Evolutionary conservation across 805 yeast species (phyloP).

Genomic region (Yarrowia sp.): DNA sequence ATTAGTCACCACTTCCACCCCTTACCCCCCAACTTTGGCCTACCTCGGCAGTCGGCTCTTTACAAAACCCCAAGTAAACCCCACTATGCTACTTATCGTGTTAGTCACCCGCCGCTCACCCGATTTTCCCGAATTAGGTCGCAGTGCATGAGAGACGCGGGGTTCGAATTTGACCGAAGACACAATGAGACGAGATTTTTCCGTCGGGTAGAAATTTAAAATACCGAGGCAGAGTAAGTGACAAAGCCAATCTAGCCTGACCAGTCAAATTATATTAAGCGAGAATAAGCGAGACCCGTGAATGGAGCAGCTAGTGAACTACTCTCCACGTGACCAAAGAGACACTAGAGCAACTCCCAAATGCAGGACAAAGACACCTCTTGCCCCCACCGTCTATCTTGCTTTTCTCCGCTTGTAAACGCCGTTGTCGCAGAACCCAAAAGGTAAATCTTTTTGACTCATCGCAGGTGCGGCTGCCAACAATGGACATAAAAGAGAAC

Average conservation of each 20-base stretch:
- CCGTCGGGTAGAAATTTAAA: background rate
- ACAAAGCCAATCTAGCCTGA: conserved; percentile 2
- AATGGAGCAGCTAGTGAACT: background rate
- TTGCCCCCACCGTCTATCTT: conserved; percentile 19
- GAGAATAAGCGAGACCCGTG: background rate
- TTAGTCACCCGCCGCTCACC: background rate
- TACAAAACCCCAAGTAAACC: too few species aligned
- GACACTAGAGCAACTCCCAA: background rate
- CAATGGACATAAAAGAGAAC: conserved; percentile 34
- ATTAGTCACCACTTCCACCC: too few species aligned
- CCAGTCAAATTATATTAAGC: background rate
- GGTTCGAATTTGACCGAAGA: conserved; percentile 9
- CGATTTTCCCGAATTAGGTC: background rate
- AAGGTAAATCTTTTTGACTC: conserved; percentile 35
- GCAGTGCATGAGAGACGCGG: background rate
- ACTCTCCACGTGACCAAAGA: background rate
- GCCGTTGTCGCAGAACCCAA: conserved; percentile 30
- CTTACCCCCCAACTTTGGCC: too few species aligned
- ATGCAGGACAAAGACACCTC: background rate
- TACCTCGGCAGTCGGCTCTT: too few species aligned
- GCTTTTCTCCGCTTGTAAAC: conserved; percentile 30
- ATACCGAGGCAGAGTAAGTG: conserved; percentile 19
- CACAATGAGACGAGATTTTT: conserved; percentile 8
- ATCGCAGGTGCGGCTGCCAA: conserved; percentile 28
- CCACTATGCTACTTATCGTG: too few species aligned